Conservation (phyloP, 352 stramenopile genomes). For the Globisporangium parvum region DNA sequence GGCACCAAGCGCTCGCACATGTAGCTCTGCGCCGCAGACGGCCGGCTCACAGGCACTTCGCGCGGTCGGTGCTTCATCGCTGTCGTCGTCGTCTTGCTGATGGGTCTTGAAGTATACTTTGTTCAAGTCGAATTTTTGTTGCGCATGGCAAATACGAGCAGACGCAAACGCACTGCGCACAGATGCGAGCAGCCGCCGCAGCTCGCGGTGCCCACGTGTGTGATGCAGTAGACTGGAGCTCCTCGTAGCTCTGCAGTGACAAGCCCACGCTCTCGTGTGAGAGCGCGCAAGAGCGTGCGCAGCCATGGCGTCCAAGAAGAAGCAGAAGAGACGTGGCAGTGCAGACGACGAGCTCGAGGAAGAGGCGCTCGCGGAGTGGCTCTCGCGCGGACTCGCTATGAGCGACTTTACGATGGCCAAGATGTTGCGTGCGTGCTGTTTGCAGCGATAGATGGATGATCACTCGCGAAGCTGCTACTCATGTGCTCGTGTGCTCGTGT, state of each 20-base stretch:
- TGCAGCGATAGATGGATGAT: not conserved
- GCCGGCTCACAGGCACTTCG: slow-evolving; percentile 50
- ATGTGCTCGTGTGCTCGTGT: not conserved
- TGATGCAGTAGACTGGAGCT: not conserved
- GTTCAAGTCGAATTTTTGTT: not conserved
- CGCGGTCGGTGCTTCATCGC: slow-evolving; percentile 22
- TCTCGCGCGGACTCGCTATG: slow-evolving; percentile 44
- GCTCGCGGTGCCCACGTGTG: too few relatives aligned
- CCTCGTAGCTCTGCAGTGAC: too few relatives aligned
- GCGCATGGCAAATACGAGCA: not conserved
- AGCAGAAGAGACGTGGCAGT: slow-evolving; percentile 14
- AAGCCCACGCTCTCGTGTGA: too few relatives aligned
- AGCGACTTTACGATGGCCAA: slow-evolving; percentile 75
- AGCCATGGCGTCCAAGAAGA: slow-evolving; percentile 17
- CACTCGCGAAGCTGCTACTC: not conserved
- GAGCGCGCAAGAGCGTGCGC: not conserved
- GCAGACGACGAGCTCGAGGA: slow-evolving; percentile 49
- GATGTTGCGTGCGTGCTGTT: slow-evolving; percentile 47
- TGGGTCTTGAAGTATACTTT: not conserved
- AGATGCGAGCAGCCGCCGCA: too few relatives aligned
- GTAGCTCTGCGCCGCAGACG: slow-evolving; percentile 47
- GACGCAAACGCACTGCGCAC: too few relatives aligned
- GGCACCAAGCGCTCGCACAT: slow-evolving; percentile 21
- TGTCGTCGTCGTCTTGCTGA: too few relatives aligned
- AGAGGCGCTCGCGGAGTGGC: slow-evolving; percentile 71